Conservation (phyloP, 345 rosid genomes). For the Populus deltoides region DNA sequence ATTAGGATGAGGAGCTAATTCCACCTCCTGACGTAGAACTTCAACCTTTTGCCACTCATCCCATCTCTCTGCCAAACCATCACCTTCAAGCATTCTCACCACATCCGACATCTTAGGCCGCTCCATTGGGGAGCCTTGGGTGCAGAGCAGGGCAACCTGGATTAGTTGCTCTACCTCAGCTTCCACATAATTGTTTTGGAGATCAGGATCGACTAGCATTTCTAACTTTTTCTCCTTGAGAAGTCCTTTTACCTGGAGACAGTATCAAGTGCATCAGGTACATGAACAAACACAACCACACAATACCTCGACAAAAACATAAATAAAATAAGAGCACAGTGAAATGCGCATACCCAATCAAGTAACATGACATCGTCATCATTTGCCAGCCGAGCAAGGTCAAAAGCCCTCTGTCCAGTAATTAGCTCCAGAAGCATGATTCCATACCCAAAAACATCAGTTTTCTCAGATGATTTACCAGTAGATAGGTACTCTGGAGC, state of each 20-base stretch:
- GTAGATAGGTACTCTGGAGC: constrained; percentile 97
- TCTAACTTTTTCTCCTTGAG: constrained; percentile 89
- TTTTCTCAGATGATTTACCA: constrained; percentile 95
- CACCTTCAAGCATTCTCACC: constrained; percentile 95
- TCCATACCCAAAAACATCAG: constrained; percentile 94
- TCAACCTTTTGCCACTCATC: constrained; percentile 98
- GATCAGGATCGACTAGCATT: constrained; percentile 94
- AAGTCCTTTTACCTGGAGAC: constrained; percentile 84
- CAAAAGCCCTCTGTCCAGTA: constrained; percentile 96
- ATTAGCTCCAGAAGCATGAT: constrained; percentile 94
- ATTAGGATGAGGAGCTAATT: constrained; percentile 61
- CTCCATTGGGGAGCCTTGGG: constrained; percentile 89
- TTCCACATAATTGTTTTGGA: constrained; percentile 64
- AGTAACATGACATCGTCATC: constrained; percentile 97
- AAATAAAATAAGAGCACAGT: not conserved
- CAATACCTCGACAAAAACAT: not conserved
- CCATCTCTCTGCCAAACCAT: constrained; percentile 88
- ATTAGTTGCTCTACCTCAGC: constrained; percentile 85
- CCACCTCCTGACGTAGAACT: constrained; percentile 77
- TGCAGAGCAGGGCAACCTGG: constrained; percentile 91
- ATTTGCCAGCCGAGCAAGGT: constrained; percentile 94
- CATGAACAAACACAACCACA: not conserved
- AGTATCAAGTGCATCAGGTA: not conserved
- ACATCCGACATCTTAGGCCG: constrained; percentile 97
- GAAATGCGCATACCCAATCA: constrained; percentile 68